These are phyloP conservation scores for Pythium insidiosum DNA, from an alignment of 352 stramenopile species.

Conservation along the genomic window DNA sequence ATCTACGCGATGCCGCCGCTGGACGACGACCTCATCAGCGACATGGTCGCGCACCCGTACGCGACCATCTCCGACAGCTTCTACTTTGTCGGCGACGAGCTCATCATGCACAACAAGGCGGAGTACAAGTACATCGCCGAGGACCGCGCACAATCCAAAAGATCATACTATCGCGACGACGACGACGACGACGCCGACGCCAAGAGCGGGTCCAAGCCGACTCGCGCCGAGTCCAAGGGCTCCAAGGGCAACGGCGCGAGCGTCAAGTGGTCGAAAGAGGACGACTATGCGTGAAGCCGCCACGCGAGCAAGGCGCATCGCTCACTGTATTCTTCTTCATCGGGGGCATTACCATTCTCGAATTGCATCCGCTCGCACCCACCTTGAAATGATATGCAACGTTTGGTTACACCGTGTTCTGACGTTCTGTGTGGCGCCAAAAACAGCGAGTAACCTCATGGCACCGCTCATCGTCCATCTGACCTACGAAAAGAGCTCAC, in stretches of 20 bases:
- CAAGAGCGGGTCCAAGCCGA: conserved; percentile 46
- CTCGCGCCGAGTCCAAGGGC: conserved; percentile 49
- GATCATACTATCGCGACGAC: conserved; percentile 86
- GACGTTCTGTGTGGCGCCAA: conserved; percentile 5
- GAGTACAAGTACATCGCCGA: conserved; percentile 93
- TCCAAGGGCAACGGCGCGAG: conserved; percentile 25
- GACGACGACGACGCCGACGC: conserved; percentile 64
- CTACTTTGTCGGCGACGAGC: conserved; percentile 94
- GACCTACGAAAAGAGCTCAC: no score
- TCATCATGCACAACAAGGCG: conserved; percentile 96
- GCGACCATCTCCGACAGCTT: conserved; percentile 94
- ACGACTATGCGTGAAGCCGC: conserved; percentile 89
- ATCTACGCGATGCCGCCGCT: conserved; percentile 92
- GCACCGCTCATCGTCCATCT: no score
- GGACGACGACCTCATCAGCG: conserved; percentile 89
- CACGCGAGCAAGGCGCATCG: no score
- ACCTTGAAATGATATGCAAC: no score
- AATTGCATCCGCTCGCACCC: no score
- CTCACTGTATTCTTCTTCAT: no score
- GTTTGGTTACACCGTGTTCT: not conserved
- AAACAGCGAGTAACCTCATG: not conserved
- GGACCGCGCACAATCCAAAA: conserved; percentile 86
- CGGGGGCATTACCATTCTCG: no score
- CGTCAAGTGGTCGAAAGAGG: conserved; percentile 88
- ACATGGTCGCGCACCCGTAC: conserved; percentile 93